A percentile compares a stretch with the other conserved stretches of the same genome.
Conservation (phyloP, 2,329 filamentous ascomycete species). For the Dactylellina leptospora region DNA sequence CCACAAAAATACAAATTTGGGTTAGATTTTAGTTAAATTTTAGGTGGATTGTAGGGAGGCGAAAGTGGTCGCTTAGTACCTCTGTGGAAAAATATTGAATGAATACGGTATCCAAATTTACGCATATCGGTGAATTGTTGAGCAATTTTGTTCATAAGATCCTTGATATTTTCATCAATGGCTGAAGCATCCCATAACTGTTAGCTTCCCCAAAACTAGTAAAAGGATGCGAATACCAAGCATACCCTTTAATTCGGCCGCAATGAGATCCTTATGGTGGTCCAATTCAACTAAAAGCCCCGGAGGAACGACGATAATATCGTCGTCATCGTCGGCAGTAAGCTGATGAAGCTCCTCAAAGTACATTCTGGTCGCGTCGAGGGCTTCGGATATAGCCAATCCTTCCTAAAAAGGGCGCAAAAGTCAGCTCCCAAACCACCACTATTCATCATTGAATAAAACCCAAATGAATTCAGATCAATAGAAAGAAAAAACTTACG, state of each 20-base stretch:
- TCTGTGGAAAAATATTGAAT: constrained; percentile 91
- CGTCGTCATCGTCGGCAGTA: constrained; percentile 59
- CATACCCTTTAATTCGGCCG: constrained; percentile 61
- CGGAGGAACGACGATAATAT: constrained; percentile 62
- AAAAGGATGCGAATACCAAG: background rate
- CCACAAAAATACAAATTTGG: background rate
- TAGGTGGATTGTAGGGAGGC: background rate
- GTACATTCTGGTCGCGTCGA: constrained; percentile 60
- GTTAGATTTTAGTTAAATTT: background rate
- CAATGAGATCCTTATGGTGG: constrained; percentile 62
- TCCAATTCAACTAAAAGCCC: constrained; percentile 62
- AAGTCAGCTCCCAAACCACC: constrained; percentile 53
- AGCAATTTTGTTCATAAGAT: constrained; percentile 64
- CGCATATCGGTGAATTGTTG: constrained; percentile 71
- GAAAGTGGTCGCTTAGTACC: constrained; percentile 66
- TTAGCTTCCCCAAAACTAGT: background rate
- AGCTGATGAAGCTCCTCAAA: constrained; percentile 62
- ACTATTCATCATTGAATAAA: constrained; percentile 53
- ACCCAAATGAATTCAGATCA: background rate
- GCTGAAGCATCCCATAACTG: constrained; percentile 21
- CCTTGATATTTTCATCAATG: constrained; percentile 64
- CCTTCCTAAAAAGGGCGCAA: constrained; percentile 39
- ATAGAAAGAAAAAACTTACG: constrained; percentile 44
- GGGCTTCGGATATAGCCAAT: constrained; percentile 48
- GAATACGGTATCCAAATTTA: constrained; percentile 78